These are phyloP conservation scores for Penicillium sp. DNA, from an alignment of 2,329 filamentous ascomycete species.

Conservation along the genomic window DNA sequence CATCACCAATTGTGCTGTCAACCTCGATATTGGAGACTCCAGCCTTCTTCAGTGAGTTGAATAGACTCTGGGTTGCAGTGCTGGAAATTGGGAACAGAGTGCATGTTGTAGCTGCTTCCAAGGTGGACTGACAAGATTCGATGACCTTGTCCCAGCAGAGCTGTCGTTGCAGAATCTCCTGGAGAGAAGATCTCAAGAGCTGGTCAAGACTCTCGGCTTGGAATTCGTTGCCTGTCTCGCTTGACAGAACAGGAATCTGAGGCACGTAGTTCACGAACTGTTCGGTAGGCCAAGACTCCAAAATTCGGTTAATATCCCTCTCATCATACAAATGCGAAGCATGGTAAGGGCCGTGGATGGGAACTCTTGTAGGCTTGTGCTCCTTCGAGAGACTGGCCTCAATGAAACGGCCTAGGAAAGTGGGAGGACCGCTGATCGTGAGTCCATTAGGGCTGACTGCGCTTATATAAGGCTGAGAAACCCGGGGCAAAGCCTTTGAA, in stretches of 20 bases:
- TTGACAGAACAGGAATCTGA: constrained; percentile 38
- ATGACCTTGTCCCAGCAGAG: constrained; percentile 43
- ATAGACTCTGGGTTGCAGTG: constrained; percentile 32
- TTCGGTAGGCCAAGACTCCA: constrained; percentile 36
- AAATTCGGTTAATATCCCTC: constrained; percentile 51
- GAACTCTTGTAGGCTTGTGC: constrained; percentile 51
- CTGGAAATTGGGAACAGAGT: constrained; percentile 31
- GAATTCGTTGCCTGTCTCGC: constrained; percentile 34
- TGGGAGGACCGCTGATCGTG: constrained; percentile 59
- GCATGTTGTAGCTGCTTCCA: constrained; percentile 19
- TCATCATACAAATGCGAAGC: constrained; percentile 54
- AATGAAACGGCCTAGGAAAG: constrained; percentile 52
- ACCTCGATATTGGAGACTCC: constrained; percentile 26
- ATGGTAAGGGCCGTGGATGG: constrained; percentile 59
- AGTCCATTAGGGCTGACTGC: constrained; percentile 58
- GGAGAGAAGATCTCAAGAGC: constrained; percentile 32
- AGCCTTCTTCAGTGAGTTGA: constrained; percentile 28
- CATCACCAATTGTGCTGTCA: constrained; percentile 26
- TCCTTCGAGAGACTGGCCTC: constrained; percentile 48
- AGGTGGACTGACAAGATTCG: constrained; percentile 26
- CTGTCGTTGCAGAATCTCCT: constrained; percentile 38
- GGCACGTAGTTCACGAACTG: constrained; percentile 26
- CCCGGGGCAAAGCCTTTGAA: constrained; percentile 44
- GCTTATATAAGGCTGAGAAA: constrained; percentile 57
- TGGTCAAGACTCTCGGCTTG: constrained; percentile 28